Evolutionary conservation across 2,329 filamentous ascomycete genomes (phyloP).

Genomic region (Thielaviopsis musarum): DNA sequence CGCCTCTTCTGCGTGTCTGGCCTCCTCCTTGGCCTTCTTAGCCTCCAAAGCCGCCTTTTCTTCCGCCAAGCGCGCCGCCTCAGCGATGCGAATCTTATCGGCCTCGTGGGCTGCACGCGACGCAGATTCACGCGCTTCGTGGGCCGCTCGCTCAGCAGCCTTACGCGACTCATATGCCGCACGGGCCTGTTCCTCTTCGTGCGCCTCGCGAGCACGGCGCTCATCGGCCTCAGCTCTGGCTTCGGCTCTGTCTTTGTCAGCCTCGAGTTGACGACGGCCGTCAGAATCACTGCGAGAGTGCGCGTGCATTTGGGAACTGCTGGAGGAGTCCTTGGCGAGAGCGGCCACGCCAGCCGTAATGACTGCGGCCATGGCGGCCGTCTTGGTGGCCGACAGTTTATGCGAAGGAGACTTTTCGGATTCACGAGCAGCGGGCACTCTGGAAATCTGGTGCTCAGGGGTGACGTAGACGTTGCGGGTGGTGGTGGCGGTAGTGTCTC

Average conservation of each 20-base stretch:
- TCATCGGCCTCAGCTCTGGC: not conserved
- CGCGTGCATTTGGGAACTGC: not conserved
- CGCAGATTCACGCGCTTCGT: not conserved
- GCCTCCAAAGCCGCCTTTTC: not conserved
- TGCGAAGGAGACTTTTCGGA: not conserved
- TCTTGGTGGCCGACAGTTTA: not conserved
- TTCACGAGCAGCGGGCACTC: not conserved
- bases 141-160: not conserved
- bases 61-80: conserved; percentile 23
- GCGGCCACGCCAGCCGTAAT: not conserved
- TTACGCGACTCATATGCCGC: too few relatives aligned
- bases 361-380: not conserved
- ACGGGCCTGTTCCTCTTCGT: not conserved
- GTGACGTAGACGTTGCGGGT: too few relatives aligned
- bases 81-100: conserved; percentile 15
- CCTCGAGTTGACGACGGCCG: not conserved
- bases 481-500: not conserved
- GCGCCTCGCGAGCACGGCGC: not conserved
- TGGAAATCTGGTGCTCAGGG: not conserved
- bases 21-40: conserved; percentile 25
- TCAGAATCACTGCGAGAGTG: not conserved
- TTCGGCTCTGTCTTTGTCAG: not conserved
- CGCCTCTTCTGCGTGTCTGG: conserved; percentile 26
- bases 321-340: not conserved
- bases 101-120: not conserved